phyloP scores from a whole-genome alignment of 352 stramenopile genomes.

The Phytophthora podocarpi region DNA sequence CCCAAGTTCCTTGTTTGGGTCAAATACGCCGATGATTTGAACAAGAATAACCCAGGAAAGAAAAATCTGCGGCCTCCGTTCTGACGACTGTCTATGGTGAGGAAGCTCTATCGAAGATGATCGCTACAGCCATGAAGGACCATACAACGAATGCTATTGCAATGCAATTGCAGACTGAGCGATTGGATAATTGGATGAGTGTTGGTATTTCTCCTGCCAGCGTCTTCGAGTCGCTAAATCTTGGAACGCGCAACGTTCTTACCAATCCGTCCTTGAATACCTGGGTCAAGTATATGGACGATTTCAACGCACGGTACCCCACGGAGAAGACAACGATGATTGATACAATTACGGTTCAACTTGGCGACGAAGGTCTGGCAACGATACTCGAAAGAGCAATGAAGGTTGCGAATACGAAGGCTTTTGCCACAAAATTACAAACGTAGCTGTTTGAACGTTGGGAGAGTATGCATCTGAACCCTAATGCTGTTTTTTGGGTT shows the following conservation, averaged over 20 bases:
- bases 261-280: neutral
- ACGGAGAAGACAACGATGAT: neutral
- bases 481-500: too few species aligned
- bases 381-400: too few species aligned
- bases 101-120: neutral
- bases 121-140: neutral
- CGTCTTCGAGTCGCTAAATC: neutral
- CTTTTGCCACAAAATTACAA: too few species aligned
- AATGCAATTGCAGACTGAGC: neutral
- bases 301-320: neutral
- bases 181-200: neutral
- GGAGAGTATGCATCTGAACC: too few species aligned
- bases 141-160: neutral
- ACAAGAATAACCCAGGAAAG: neutral
- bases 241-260: neutral
- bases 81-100: neutral
- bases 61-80: neutral
- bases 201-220: neutral
- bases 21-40: neutral
- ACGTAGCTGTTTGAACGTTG: too few species aligned
- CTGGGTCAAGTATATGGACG: neutral
- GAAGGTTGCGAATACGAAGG: too few species aligned
- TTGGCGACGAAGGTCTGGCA: too few species aligned
- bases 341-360: too few species aligned
- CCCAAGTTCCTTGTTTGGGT: neutral